Evolutionary conservation across 495 filamentous ascomycete species (phyloP), one percentile per base, ranked within the genome.

Genomic region (Daldinia decipiens): DNA sequence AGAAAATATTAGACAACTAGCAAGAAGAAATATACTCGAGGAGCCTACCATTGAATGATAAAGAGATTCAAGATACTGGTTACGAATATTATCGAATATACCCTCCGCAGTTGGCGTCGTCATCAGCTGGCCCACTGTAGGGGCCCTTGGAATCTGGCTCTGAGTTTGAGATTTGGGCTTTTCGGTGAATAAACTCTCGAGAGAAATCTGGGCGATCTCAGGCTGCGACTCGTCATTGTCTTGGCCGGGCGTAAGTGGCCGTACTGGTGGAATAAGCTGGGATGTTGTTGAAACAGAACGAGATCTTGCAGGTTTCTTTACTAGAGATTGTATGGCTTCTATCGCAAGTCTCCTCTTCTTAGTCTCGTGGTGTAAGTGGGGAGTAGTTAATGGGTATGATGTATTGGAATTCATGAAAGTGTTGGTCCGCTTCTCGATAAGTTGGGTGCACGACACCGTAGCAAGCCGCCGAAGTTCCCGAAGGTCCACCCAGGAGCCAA

Each of bases 31-130:
- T 52, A 21, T 52, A 31, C 5, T 53, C 5, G 11, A 47, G n/a
- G 19, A 38, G 60, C 81, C 56, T 74, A 92, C 91, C 84, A 92
- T 95, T 6, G 95, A 95, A 45, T 93, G 83, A 81, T 98, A 98
- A n/a, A 98, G 83, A 17, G 91, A 88, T 52, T 98, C 92, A 51
- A 93, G 79, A 81, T 98, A 98, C 68, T 97, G 93, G 29, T 81
- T 85, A 62, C 89, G 82, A 72, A 94, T 87, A 62, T 84, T 90
- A 51, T 89, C 87, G 62, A 92, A 85, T 5, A 92, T 85, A 38
- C 88, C 87, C 50, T 88, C 84, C 13, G 91, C 82, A 34, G 84
- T 87, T 52, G 87, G 88, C 59, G 56, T 55, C 15, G 52, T 38
- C 4, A 76, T 45, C 1, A 54, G 6, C 2, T 81, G 77, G 11